Conservation (phyloP, 306 rosid genomes). For the Quercus cerris region DNA sequence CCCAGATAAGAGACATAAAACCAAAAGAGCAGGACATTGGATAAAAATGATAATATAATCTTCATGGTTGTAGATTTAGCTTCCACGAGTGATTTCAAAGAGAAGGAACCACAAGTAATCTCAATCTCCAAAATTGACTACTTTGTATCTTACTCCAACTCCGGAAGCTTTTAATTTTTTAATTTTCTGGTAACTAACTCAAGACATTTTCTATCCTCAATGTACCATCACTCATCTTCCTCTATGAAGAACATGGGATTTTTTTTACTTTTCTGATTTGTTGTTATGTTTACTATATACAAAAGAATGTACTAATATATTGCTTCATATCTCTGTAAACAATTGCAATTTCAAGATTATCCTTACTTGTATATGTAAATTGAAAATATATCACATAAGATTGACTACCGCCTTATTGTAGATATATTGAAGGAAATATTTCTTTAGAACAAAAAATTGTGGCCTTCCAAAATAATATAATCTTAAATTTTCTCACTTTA, state of each 20-base stretch:
- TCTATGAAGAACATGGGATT: neutral
- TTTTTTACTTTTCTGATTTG: neutral
- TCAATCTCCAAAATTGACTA: neutral
- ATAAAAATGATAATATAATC: neutral
- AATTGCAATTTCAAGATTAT: neutral
- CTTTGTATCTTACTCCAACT: neutral
- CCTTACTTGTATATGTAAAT: no score
- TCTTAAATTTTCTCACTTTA: no score
- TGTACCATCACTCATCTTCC: neutral
- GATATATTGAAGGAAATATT: neutral
- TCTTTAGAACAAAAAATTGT: no score
- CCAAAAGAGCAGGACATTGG: neutral
- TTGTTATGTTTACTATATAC: neutral
- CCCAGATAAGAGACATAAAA: neutral
- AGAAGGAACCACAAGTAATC: neutral
- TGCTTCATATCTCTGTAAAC: neutral
- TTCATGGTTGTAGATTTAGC: neutral
- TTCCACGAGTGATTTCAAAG: neutral
- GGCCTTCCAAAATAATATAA: no score
- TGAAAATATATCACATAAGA: neutral
- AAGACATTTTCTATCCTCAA: neutral
- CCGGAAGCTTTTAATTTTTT: neutral
- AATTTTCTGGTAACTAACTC: neutral
- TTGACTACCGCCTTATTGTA: neutral
- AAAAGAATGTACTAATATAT: neutral